Percentiles rank a stretch among this genome's conserved stretches.
phyloP scores from a whole-genome alignment of 495 filamentous ascomycete genomes.

The Penicillium manginii region DNA sequence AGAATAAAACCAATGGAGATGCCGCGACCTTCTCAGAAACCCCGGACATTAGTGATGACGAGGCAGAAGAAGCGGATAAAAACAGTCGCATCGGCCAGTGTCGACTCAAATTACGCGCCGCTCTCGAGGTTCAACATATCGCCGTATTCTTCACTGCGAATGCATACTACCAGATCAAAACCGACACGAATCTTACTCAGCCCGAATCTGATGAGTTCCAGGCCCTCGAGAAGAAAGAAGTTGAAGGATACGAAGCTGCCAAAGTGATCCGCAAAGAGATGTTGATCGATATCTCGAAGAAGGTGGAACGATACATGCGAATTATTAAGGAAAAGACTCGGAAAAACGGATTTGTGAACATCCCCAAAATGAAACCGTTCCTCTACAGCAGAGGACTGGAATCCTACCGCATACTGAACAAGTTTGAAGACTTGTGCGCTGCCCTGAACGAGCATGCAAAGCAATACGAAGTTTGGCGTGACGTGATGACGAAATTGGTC shows the following conservation, averaged over 20 bases:
- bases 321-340: slow-evolving; percentile 46
- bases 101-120: slow-evolving; percentile 66
- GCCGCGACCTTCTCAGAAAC: background rate
- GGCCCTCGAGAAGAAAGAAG: slow-evolving; percentile 68
- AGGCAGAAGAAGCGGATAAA: slow-evolving; percentile 50
- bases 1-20: slow-evolving; percentile 11
- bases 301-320: slow-evolving; percentile 50
- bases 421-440: slow-evolving; percentile 55
- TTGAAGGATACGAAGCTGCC: slow-evolving; percentile 72
- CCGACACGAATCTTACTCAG: slow-evolving; percentile 59
- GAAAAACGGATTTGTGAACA: slow-evolving; percentile 59
- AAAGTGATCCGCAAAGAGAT: slow-evolving; percentile 79
- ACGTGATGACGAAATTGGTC: slow-evolving; percentile 69
- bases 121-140: slow-evolving; percentile 80
- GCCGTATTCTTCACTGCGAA: slow-evolving; percentile 85
- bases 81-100: slow-evolving; percentile 58
- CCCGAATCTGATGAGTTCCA: slow-evolving; percentile 69
- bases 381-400: slow-evolving; percentile 64
- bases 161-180: slow-evolving; percentile 80
- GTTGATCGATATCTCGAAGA: slow-evolving; percentile 56
- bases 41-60: slow-evolving; percentile 39
- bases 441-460: slow-evolving; percentile 71
- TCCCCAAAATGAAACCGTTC: slow-evolving; percentile 61
- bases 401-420: slow-evolving; percentile 57
- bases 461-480: slow-evolving; percentile 72